phyloP scores from a whole-genome alignment of 768 basidiomycete genomes.

The Phylloporus sp. region DNA sequence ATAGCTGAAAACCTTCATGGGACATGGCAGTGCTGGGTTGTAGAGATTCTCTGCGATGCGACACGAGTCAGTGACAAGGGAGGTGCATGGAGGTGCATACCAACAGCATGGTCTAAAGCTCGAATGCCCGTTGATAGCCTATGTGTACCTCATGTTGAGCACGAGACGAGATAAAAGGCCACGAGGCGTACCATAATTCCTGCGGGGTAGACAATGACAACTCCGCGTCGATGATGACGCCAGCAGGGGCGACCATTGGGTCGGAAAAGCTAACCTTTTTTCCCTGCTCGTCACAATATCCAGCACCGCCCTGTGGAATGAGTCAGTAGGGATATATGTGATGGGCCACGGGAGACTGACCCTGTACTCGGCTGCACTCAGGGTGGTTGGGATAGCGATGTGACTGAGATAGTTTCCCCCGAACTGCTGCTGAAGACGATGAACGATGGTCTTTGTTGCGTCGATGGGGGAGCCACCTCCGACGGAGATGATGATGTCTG shows the following conservation, averaged over 20 bases:
- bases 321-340: neutral
- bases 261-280: conserved; percentile 53
- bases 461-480: conserved; percentile 83
- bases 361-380: conserved; percentile 74
- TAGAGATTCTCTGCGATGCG: conserved; percentile 49
- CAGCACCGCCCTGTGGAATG: conserved; percentile 50
- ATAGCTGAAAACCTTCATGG: conserved; percentile 60
- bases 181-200: conserved; percentile 53
- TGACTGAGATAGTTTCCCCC: conserved; percentile 53
- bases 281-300: conserved; percentile 67
- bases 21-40: conserved; percentile 47
- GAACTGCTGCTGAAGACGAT: conserved; percentile 52
- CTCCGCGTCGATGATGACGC: conserved; percentile 74
- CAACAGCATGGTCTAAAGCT: conserved; percentile 74
- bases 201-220: conserved; percentile 70
- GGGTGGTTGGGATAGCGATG: conserved; percentile 78
- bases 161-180: conserved; percentile 4
- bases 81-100: conserved; percentile 31
- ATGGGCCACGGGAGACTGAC: conserved; percentile 32
- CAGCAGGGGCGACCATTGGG: conserved; percentile 58
- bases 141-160: conserved; percentile 8
- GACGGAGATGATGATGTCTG: conserved; percentile 66
- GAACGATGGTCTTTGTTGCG: conserved; percentile 68
- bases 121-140: conserved; percentile 79
- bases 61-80: neutral